These are phyloP conservation scores for Sugiyamaella lignohabitans DNA, from an alignment of 805 yeast genomes.

Conservation along the genomic window DNA sequence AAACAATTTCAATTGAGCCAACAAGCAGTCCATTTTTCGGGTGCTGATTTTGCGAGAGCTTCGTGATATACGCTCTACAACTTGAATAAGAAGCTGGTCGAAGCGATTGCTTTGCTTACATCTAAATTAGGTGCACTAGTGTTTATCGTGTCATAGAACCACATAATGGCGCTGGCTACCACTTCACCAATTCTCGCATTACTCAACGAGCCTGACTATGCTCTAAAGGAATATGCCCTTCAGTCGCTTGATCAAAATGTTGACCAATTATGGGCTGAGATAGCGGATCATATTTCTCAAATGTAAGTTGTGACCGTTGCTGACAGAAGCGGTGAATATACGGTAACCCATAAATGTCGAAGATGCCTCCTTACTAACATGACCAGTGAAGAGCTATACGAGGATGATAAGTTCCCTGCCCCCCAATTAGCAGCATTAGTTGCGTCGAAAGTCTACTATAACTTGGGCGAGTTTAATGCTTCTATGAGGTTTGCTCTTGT, in stretches of 20 bases:
- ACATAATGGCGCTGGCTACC: conserved; percentile 60
- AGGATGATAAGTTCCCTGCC: conserved; percentile 70
- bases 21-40: too few relatives aligned
- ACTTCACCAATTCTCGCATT: conserved; percentile 92
- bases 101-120: too few relatives aligned
- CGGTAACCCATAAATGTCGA: conserved; percentile 5
- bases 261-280: conserved; percentile 95
- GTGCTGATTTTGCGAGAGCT: too few relatives aligned
- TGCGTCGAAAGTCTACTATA: conserved; percentile 84
- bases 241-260: conserved; percentile 73
- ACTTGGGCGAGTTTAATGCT: conserved; percentile 87
- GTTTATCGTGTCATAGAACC: too few relatives aligned
- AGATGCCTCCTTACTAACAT: not conserved
- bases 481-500: conserved; percentile 84
- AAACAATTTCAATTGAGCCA: too few relatives aligned
- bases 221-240: conserved; percentile 78
- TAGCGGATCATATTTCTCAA: conserved; percentile 80
- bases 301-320: too few relatives aligned
- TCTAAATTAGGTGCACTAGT: too few relatives aligned
- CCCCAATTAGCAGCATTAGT: conserved; percentile 83
- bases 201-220: conserved; percentile 71
- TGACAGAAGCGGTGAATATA: not conserved
- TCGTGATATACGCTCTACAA: too few relatives aligned
- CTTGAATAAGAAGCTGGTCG: too few relatives aligned
- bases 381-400: conserved; percentile 78